phyloP scores from a whole-genome alignment of 2,329 filamentous ascomycete genomes.

The Fusarium sp. region DNA sequence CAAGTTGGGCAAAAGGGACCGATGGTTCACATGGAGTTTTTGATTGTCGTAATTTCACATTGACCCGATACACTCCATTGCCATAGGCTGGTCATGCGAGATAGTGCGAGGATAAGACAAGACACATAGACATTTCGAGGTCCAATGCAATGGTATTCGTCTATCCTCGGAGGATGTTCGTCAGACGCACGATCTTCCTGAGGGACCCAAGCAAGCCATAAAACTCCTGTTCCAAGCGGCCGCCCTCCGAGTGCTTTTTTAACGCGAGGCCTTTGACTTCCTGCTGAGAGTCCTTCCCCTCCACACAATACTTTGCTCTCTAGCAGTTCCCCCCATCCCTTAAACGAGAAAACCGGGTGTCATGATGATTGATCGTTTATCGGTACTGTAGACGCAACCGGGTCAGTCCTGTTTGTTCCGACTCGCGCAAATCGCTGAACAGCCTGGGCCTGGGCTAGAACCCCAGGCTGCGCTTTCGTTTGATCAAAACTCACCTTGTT shows the following conservation, averaged over 20 bases:
- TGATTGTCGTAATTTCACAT: constrained; percentile 34
- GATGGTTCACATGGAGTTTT: constrained; percentile 26
- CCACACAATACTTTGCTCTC: constrained; percentile 37
- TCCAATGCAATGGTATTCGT: constrained; percentile 58
- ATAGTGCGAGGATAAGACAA: constrained; percentile 24
- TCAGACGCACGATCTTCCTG: constrained; percentile 56
- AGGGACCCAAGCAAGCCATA: constrained; percentile 58
- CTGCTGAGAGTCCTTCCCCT: constrained; percentile 42
- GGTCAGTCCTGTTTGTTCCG: constrained; percentile 30
- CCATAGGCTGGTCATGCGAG: constrained; percentile 22
- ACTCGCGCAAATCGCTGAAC: neutral
- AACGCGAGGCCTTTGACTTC: constrained; percentile 50
- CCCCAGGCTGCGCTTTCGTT: constrained; percentile 5
- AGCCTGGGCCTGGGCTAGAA: neutral
- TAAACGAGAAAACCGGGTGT: constrained; percentile 45
- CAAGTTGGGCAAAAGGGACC: neutral
- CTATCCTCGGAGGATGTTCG: constrained; percentile 57
- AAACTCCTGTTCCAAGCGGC: constrained; percentile 60
- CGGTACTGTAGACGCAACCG: constrained; percentile 49
- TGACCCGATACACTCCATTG: constrained; percentile 29
- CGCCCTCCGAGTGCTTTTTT: constrained; percentile 55
- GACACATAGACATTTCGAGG: constrained; percentile 40
- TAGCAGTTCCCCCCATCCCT: constrained; percentile 32
- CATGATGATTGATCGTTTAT: constrained; percentile 47
- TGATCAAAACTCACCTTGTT: constrained; percentile 67